Base-by-base conservation (phyloP, 495 filamentous ascomycete genomes). In the Bombardia bombarda region DNA sequence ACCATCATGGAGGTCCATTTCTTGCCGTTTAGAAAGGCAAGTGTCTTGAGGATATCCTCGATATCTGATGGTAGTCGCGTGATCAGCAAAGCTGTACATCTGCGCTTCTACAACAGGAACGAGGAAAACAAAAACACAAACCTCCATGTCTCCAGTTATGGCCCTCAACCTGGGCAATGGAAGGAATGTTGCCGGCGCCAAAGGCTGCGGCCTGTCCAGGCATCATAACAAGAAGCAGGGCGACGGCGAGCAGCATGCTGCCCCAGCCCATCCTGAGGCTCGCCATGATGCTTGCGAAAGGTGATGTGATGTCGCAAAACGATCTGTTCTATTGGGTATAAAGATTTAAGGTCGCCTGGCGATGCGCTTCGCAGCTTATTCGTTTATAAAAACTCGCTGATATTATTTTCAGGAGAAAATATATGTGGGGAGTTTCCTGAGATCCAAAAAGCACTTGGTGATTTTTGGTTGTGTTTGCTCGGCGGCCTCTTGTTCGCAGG, bases 1-100 rank as follows among this genome's bases (percentile, higher is more conserved):
- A 98, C 72, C 74, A 88, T 84, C 69, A 87, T 80, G 13, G 82
- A 78, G 16, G 90, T 90, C 92, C 92, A 98, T 66, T 98, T 96
- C 53, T 92, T 86, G 28, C 89, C 89, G 42, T 82, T 75, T 38
- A 96, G 75, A 56, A 86, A 95, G 18, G 87, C 82, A 45, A 98
- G 70, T 12, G 81, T 87, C 67, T 89, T 89, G 49, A 98, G 79
- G 60, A 87, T 81, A 63, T 98, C 92, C 68, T 96, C 89, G 47
- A 95, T 92, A 46, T 83, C 73, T 68, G 34, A 6, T 8, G 41
- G 26, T 22, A 23, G 9, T 16, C 38, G 14, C 23, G 30, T 17
- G n/a, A 10, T 1, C 16, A 25, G 26, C 2, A 6, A 2, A 1
- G 14, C 17, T 34, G 2, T 34, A 14, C n/a, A 9, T 34, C 8